Base-by-base conservation (phyloP, 371 early-diverging fungal genomes). In the Mucor plumbeus region DNA sequence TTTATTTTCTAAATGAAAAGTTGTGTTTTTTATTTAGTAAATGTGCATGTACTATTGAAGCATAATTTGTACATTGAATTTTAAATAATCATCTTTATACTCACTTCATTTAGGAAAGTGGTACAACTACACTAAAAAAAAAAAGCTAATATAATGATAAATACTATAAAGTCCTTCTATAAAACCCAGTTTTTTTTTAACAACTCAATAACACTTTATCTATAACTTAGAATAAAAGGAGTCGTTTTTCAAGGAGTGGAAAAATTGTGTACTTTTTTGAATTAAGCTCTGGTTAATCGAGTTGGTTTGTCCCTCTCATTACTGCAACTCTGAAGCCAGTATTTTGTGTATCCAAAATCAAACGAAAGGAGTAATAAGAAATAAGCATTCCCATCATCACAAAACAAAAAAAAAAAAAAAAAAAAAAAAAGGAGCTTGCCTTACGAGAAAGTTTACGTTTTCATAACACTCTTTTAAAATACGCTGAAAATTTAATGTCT, bases 311-410 rank as follows among this genome's bases (percentile, higher is more conserved):
- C 6, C n/a, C 17, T 44, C 44, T 43, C 43, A n/a, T 43, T 15
- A 43, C 43, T 43, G 43, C 44, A 44, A 44, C n/a, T 7, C 44
- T 44, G 15, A 44, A 44, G 8, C 44, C 7, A 44, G 44, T 44
- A 44, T 44, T 44, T 44, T 44, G 44, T 44, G 44, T 17, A 44
- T 8, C 44, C 44, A 44, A 44, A 44, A n/a, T 44, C n/a, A 44
- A 44, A 44, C 7, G n/a, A 38, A 44, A 44, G 44, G 44, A 44
- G 44, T 26, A 26, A 26, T 26, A 1, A 26, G 26, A 26, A 26
- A 26, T 26, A 26, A 26, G n/a, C 17, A 15, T 7, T 17, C 1
- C n/a, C n/a, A n/a, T 43, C 44, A 5, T n/a, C 5, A 17, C 15
- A n/a, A 44, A 44, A 44, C 0, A 44, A 44, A 44, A 17, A 17